Evolutionary conservation across 352 stramenopile species (phyloP).

Genomic region (Pythium phragmiticola): DNA sequence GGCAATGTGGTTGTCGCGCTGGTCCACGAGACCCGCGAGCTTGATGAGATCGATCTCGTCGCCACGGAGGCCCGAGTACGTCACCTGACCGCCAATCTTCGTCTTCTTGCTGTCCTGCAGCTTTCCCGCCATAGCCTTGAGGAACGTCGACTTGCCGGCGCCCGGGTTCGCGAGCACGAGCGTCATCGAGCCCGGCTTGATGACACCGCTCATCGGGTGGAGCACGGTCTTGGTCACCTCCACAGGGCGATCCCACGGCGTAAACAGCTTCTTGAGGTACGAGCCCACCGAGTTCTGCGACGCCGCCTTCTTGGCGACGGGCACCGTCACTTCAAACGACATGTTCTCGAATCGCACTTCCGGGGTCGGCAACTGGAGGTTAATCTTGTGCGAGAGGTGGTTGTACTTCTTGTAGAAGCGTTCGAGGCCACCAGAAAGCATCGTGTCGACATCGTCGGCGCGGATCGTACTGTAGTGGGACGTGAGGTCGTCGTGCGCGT

Average conservation of each 20-base stretch:
- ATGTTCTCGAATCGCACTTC: conserved; percentile 82
- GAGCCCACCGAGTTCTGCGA: conserved; percentile 55
- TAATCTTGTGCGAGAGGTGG: conserved; percentile 66
- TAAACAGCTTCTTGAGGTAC: conserved; percentile 47
- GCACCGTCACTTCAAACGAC: conserved; percentile 64
- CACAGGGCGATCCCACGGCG: conserved; percentile 44
- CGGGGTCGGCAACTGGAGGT: conserved; percentile 53
- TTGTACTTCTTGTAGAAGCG: conserved; percentile 86
- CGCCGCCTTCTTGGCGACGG: conserved; percentile 32
- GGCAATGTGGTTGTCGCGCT: conserved; percentile 86
- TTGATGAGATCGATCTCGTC: conserved; percentile 69
- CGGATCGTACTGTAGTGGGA: conserved; percentile 58
- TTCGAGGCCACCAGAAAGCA: conserved; percentile 69
- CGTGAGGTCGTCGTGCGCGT: conserved; percentile 41
- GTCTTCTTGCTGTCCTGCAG: conserved; percentile 46
- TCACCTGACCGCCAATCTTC: conserved; percentile 49
- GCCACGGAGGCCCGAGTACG: conserved; percentile 53
- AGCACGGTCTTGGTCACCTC: conserved; percentile 47
- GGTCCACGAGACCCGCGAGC: conserved; percentile 61
- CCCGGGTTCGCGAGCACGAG: conserved; percentile 71
- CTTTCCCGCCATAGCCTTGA: conserved; percentile 72
- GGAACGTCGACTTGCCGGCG: conserved; percentile 78
- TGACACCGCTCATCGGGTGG: conserved; percentile 57
- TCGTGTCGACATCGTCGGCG: conserved; percentile 64
- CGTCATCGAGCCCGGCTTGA: conserved; percentile 48